Base-by-base conservation (phyloP, 306 rosid genomes). In the Fragaria nilgerrensis region DNA sequence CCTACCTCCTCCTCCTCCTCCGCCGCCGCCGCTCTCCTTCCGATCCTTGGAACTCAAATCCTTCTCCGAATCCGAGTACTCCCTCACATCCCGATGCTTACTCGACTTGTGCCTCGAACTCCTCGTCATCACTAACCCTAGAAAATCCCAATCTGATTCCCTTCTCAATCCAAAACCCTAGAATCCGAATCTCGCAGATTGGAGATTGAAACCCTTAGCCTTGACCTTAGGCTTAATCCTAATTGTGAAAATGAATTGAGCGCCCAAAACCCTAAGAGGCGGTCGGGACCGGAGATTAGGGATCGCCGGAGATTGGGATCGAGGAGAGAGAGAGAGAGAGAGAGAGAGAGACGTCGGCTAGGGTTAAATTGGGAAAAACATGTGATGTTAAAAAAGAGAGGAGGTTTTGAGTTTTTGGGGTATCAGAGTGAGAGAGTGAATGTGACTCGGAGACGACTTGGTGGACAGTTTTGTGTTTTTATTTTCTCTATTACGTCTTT, bases 41-140 rank as follows among this genome's bases (percentile, higher is more conserved):
- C 98, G 94, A 87, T 96, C 98, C 85, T 89, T 91, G 12, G 79
- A 19, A 32, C 78, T 67, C 22, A 90, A 91, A 80, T 96, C 98
- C 55, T 89, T 90, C 81, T 96, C 99, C 53, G 98, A 91, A 77
- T 91, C 99, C 23, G 99, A 96, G 75, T 90, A 89, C 12, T 96
- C 97, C 83, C 82, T 87, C 68, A 83, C 84, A 79, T 93, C 98
- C 73, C 91, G 87, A 76, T 91, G 98, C 81, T 93, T 96, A 80
- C 93, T 92, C 43, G 99, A 92, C 88, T 96, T 96, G 67, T 96
- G 97, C 90, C 92, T 87, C 44, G 99, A 91, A 88, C 97, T 89
- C 76, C 97, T 88, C 89, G 98, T 94, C 99, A 96, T 96, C 93
- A 52, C 92, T 85, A 86, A 81, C 88, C 88, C 87, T 84, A 14